Percentiles rank a stretch among this genome's conserved stretches.
phyloP scores from a whole-genome alignment of 2,329 filamentous ascomycete species.

The Madurella mycetomatis region DNA sequence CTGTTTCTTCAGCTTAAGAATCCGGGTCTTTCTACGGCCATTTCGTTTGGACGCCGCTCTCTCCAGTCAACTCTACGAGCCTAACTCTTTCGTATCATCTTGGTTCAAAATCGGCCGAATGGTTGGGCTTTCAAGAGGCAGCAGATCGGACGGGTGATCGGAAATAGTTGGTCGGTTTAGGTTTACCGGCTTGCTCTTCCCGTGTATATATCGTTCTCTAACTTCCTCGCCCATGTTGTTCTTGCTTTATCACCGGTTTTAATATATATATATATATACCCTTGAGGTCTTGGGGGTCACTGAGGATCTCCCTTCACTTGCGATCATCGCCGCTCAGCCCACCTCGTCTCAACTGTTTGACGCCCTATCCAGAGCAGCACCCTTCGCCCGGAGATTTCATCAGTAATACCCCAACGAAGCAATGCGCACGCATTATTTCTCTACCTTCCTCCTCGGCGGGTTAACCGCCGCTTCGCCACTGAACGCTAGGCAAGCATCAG shows the following conservation, averaged over 20 bases:
- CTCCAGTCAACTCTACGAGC: neutral
- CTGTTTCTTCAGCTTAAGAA: no score
- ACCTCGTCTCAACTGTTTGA: neutral
- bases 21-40: no score
- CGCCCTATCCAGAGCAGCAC: neutral
- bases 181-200: neutral
- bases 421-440: conserved; percentile 15
- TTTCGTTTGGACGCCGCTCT: no score
- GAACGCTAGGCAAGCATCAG: conserved; percentile 25
- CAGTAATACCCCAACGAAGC: neutral
- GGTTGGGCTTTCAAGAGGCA: neutral
- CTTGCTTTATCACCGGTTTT: no score
- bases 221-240: no score
- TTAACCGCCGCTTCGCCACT: conserved; percentile 26
- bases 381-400: neutral
- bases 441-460: conserved; percentile 27
- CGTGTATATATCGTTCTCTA: no score
- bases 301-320: no score
- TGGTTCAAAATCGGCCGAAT: conserved; percentile 7
- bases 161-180: neutral
- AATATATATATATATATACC: no score
- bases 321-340: neutral
- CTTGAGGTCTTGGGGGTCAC: no score
- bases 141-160: neutral
- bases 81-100: neutral